Evolutionary conservation across 2,329 filamentous ascomycete genomes (phyloP), one percentile per base, ranked within the genome.

Genomic region (Onygena corvina): DNA sequence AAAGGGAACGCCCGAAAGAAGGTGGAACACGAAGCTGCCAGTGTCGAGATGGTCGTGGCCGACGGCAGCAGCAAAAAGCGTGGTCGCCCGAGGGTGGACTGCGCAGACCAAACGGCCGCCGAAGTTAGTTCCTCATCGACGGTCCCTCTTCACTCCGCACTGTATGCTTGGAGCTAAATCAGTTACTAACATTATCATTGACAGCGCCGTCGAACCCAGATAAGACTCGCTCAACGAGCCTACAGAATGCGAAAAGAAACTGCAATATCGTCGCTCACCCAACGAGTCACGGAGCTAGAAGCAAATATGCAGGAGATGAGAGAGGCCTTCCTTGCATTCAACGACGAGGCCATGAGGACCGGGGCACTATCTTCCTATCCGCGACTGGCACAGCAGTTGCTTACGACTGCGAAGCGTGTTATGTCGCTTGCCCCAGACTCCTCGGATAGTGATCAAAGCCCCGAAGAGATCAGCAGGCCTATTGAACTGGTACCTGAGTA

Each of bases 201-300:
- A 38, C 56, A 85, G 84, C 82, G 86, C 53, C 82, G 87, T 49
- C 78, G 87, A 50, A 92, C 86, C 3, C 87, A 94, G 62, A 92
- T 94, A 55, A 80, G 88, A 23, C 75, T 90, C 49, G 88, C 87
- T 2, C 87, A 94, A 64, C 74, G 87, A 57, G 86, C 86, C 1
- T 94, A 94, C 60, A 79, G 88, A 7, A 79, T 84, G 60, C 79
- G 87, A 46, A 93, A 93, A 66, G 88, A 94, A 61, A 82, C 76
- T 18, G 83, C 84, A 5, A 89, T 94, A 49, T 76, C 79, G 20
- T 79, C 77, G 1, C 72, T 94, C 5, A 83, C 87, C 61, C 75
- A 77, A 52, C 76, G 81, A 53, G 84, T 90, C 25, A 71, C 80
- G 50, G 75, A 79, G 27, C 74, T 93, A 16, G 76, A 82, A 50